A percentile compares a stretch with the other conserved stretches of the same genome.
Evolutionary conservation across 164 flowering plant genomes (phyloP).

Genomic region (Vitis riparia): DNA sequence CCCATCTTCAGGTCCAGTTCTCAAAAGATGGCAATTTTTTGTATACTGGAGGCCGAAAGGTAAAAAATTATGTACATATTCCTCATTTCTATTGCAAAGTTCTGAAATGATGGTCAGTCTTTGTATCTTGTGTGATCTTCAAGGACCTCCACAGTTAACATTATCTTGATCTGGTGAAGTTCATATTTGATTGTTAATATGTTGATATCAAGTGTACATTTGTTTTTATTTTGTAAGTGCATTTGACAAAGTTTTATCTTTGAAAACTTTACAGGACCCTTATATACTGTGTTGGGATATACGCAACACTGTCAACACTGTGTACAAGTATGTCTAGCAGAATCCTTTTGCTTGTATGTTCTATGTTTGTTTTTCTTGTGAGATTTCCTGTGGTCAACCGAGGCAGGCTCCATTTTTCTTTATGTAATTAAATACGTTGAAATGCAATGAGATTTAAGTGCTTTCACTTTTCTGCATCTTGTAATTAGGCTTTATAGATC

Average conservation of each 20-base stretch:
- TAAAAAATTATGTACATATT: slow-evolving; percentile 16
- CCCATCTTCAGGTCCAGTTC: slow-evolving; percentile 65
- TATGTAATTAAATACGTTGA: too few species aligned
- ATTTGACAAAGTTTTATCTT: background rate
- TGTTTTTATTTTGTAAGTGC: background rate
- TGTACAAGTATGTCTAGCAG: slow-evolving; percentile 74
- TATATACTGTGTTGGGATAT: slow-evolving; percentile 93
- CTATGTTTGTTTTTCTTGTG: background rate
- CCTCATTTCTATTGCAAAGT: background rate
- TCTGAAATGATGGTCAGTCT: too few species aligned
- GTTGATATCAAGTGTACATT: background rate
- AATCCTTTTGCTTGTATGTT: background rate
- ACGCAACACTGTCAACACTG: slow-evolving; percentile 70
- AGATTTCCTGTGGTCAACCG: background rate
- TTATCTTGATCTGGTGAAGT: too few species aligned
- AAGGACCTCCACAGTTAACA: too few species aligned
- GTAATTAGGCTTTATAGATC: slow-evolving; percentile 80
- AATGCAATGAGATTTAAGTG: background rate
- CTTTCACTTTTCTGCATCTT: slow-evolving; percentile 11
- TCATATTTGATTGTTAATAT: background rate
- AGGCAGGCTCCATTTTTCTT: too few species aligned
- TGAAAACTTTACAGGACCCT: slow-evolving; percentile 67
- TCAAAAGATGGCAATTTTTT: slow-evolving; percentile 92
- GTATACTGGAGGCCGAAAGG: slow-evolving; percentile 93
- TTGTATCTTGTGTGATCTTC: too few species aligned